Evolutionary conservation across 768 basidiomycete genomes (phyloP).

Genomic region (Neoboletus magnificus): DNA sequence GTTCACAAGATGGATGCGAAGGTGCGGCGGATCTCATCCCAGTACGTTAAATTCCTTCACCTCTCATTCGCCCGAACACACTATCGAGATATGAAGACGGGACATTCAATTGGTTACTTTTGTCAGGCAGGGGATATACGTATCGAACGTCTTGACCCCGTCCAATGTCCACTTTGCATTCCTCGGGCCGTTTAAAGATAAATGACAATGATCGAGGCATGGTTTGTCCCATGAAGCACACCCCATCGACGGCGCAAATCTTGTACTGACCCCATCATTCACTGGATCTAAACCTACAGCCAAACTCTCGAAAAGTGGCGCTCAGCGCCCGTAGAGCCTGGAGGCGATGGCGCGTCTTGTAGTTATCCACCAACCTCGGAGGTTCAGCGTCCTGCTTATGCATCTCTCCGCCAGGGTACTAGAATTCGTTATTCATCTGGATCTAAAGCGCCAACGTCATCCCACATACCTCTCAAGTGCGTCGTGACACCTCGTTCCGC

Average conservation of each 20-base stretch:
- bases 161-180: conserved; percentile 8
- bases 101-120: not conserved
- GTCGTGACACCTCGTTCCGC: conserved; percentile 18
- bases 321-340: not conserved
- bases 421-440: not conserved
- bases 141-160: not conserved
- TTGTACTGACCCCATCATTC: not conserved
- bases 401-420: not conserved
- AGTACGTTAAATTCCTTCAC: conserved; percentile 10
- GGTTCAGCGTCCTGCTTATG: not conserved
- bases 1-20: not conserved
- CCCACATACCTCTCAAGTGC: conserved; percentile 18
- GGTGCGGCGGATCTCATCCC: conserved; percentile 52
- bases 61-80: not conserved
- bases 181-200: conserved; percentile 10
- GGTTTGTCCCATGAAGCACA: not conserved
- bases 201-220: conserved; percentile 5
- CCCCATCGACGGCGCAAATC: conserved; percentile 11
- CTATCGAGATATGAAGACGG: not conserved
- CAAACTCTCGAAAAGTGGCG: not conserved
- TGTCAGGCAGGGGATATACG: not conserved
- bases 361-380: not conserved
- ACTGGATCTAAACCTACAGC: not conserved
- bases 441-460: not conserved
- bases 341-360: not conserved